These are phyloP conservation scores for Puccinia horiana DNA, from an alignment of 1,284 basidiomycete species.

Conservation along the genomic window DNA sequence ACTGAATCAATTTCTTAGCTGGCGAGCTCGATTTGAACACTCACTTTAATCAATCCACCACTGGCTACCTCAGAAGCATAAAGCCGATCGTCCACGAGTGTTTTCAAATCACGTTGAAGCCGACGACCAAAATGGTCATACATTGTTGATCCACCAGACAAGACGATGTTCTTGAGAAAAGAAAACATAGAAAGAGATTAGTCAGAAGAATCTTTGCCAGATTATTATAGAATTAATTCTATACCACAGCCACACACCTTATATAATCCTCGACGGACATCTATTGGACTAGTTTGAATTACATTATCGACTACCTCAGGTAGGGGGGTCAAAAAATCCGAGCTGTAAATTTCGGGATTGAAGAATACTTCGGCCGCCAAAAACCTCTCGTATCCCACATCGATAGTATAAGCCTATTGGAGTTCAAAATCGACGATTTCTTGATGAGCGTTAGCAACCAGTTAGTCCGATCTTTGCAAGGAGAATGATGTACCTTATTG, in stretches of 20 bases:
- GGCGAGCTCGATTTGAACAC: constrained; percentile 51
- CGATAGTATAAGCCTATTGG: constrained; percentile 77
- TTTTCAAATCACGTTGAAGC: constrained; percentile 90
- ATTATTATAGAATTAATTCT: neutral
- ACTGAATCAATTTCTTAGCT: neutral
- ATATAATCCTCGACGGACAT: constrained; percentile 88
- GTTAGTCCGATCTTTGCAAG: neutral
- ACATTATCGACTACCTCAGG: constrained; percentile 95
- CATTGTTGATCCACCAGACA: constrained; percentile 95
- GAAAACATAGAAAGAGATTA: neutral
- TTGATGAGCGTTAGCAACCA: neutral
- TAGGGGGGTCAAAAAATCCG: constrained; percentile 95
- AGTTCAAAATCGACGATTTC: neutral
- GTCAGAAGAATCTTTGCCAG: neutral
- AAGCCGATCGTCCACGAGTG: constrained; percentile 86
- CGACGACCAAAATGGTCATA: constrained; percentile 96
- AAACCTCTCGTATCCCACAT: constrained; percentile 98
- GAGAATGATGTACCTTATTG: constrained; percentile 69
- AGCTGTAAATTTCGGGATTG: constrained; percentile 97
- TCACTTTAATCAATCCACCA: constrained; percentile 74
- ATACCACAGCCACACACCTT: constrained; percentile 65
- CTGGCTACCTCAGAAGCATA: constrained; percentile 74
- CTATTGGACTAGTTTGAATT: constrained; percentile 93
- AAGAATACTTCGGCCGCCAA: constrained; percentile 99
- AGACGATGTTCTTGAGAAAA: constrained; percentile 78